These are phyloP conservation scores for Mucuna pruriens DNA, from an alignment of 306 rosid species.

Conservation along the genomic window DNA sequence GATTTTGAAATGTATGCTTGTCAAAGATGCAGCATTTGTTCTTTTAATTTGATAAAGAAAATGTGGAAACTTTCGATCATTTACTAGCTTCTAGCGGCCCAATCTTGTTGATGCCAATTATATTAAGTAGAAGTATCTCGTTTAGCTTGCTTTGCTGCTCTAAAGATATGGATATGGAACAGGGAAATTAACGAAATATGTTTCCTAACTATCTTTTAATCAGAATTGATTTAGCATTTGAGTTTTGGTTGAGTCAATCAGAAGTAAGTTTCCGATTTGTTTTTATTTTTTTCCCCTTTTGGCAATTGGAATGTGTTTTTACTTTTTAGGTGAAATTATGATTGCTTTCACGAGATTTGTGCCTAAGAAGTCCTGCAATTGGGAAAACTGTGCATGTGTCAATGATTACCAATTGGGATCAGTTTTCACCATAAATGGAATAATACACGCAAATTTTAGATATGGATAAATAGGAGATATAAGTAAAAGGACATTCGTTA, in stretches of 20 bases:
- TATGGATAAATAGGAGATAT: no score
- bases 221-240: slow-evolving; percentile 15
- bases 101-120: slow-evolving; percentile 15
- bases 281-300: neutral
- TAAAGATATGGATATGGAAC: slow-evolving; percentile 21
- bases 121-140: neutral
- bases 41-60: slow-evolving; percentile 23
- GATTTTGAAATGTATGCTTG: slow-evolving; percentile 1
- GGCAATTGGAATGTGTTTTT: neutral
- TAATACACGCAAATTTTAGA: neutral
- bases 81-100: neutral
- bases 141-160: neutral
- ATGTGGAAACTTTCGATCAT: slow-evolving; percentile 6
- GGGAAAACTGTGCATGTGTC: neutral
- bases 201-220: neutral
- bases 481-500: no score
- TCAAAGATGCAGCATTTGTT: slow-evolving; percentile 17
- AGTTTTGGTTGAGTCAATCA: neutral
- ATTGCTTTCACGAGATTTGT: neutral
- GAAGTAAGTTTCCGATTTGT: neutral
- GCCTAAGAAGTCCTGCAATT: neutral
- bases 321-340: neutral
- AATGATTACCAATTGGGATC: neutral
- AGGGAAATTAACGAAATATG: neutral
- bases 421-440: slow-evolving; percentile 22